phyloP scores from a whole-genome alignment of 768 basidiomycete genomes.

The Suillus americanus region DNA sequence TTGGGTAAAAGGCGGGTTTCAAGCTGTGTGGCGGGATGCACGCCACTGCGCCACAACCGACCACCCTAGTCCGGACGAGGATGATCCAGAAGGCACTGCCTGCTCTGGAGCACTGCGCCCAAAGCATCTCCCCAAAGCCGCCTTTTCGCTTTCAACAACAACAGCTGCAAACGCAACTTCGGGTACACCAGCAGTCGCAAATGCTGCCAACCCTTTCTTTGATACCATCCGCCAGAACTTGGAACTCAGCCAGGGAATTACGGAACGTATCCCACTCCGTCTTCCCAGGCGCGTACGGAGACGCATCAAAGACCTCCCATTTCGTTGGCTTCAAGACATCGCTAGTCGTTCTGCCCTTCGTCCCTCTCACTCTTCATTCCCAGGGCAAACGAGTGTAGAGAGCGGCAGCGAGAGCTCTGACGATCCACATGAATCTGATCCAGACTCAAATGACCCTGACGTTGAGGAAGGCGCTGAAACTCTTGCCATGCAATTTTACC shows the following conservation, averaged over 20 bases:
- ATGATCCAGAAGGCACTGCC: conserved; percentile 40
- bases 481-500: conserved; percentile 91
- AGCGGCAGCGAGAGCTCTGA: conserved; percentile 37
- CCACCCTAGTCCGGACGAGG: conserved; percentile 49
- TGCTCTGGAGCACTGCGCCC: conserved; percentile 44
- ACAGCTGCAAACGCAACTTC: conserved; percentile 24
- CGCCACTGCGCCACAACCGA: conserved; percentile 52
- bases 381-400: conserved; percentile 16
- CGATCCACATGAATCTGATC: conserved; percentile 30
- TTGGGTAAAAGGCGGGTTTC: conserved; percentile 85
- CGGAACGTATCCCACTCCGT: conserved; percentile 78
- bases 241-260: conserved; percentile 73
- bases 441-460: conserved; percentile 36
- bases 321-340: conserved; percentile 75
- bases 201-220: conserved; percentile 81
- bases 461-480: conserved; percentile 72
- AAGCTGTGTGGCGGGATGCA: conserved; percentile 58
- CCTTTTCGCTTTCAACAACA: conserved; percentile 56
- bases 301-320: conserved; percentile 75
- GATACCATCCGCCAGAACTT: conserved; percentile 89
- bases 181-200: conserved; percentile 24
- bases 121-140: conserved; percentile 59
- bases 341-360: conserved; percentile 48
- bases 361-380: conserved; percentile 8
- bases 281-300: conserved; percentile 48